Evolutionary conservation across 2,329 filamentous ascomycete genomes (phyloP).

Genomic region (Aspergillus sp.): DNA sequence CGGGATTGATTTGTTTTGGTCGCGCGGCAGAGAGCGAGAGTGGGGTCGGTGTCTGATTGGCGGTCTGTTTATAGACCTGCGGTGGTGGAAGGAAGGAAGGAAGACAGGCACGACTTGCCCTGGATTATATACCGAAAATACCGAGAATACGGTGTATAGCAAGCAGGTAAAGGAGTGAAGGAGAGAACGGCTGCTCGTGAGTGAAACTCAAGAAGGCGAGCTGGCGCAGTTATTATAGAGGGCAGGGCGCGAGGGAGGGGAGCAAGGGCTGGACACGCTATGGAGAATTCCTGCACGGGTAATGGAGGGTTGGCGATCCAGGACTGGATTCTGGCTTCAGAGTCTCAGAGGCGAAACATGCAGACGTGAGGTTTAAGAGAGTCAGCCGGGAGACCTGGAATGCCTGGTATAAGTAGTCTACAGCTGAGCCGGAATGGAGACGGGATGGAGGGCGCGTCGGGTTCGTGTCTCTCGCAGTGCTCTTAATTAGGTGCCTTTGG

Average conservation of each 20-base stretch:
- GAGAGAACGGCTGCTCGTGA: constrained; percentile 8
- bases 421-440: constrained; percentile 5
- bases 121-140: background rate
- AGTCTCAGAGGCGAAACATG: constrained; percentile 12
- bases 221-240: constrained; percentile 10
- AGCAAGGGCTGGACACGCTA: constrained; percentile 8
- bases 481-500: background rate
- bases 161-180: background rate
- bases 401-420: constrained; percentile 6
- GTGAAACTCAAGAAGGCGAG: background rate
- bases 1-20: constrained; percentile 20
- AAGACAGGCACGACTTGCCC: background rate
- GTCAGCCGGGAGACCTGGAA: background rate
- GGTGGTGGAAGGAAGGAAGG: constrained; percentile 5
- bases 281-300: constrained; percentile 13
- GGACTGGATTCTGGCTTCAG: background rate
- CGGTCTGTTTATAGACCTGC: constrained; percentile 17
- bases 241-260: constrained; percentile 10
- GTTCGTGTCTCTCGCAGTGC: constrained; percentile 12
- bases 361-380: constrained; percentile 4
- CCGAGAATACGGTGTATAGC: background rate
- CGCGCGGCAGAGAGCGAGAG: constrained; percentile 24
- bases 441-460: constrained; percentile 10
- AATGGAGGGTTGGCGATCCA: background rate
- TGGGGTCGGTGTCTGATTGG: constrained; percentile 16